Evolutionary conservation across 768 basidiomycete genomes (phyloP).

Genomic region (Lactarius hengduanensis): DNA sequence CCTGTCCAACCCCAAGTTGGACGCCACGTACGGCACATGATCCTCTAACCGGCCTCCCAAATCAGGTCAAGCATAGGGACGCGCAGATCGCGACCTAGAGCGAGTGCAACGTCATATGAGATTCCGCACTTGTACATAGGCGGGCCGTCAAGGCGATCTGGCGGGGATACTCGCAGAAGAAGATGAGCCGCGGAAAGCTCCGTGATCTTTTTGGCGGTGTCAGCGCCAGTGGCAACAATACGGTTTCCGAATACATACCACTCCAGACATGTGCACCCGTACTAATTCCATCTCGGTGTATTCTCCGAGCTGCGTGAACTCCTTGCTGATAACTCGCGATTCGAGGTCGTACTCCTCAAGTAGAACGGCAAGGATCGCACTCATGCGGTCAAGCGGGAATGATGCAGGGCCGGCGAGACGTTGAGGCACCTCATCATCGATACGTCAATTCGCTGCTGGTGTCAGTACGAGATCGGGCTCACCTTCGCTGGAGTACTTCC

Average conservation of each 20-base stretch:
- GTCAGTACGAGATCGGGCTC: background rate
- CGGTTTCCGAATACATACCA: constrained; percentile 44
- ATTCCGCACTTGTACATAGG: constrained; percentile 74
- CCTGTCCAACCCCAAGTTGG: background rate
- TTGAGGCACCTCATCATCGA: constrained; percentile 57
- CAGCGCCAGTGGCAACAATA: background rate
- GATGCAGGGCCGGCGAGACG: constrained; percentile 74
- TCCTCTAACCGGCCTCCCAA: constrained; percentile 48
- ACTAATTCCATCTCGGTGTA: constrained; percentile 72
- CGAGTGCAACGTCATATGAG: constrained; percentile 54
- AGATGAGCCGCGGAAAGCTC: constrained; percentile 65
- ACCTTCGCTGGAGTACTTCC: constrained; percentile 34
- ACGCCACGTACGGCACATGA: background rate
- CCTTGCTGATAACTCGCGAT: constrained; percentile 42
- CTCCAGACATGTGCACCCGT: constrained; percentile 55
- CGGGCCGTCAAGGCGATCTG: constrained; percentile 65
- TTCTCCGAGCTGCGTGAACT: constrained; percentile 61
- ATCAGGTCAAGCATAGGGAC: constrained; percentile 63
- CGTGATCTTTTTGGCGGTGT: constrained; percentile 47
- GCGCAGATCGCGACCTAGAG: constrained; percentile 57
- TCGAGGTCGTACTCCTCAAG: constrained; percentile 70
- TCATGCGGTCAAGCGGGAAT: constrained; percentile 76
- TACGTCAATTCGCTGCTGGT: background rate
- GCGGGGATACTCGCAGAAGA: constrained; percentile 59
- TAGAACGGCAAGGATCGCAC: constrained; percentile 77